phyloP scores from a whole-genome alignment of 2,329 filamentous ascomycete species.

The Aspergillus ochraceoroseus region DNA sequence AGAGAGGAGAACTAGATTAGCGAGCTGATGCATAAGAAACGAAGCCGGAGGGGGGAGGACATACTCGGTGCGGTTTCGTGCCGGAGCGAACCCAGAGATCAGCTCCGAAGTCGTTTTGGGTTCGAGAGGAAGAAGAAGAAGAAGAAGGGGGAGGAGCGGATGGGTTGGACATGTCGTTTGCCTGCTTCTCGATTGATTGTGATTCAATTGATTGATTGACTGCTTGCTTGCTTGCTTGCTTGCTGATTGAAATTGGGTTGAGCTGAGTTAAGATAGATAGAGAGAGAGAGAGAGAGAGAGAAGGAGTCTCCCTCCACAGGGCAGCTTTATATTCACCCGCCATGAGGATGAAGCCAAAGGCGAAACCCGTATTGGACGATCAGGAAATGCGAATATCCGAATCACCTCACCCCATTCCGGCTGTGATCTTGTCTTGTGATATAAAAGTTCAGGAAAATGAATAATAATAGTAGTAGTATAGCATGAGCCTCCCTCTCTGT shows the following conservation, averaged over 20 bases:
- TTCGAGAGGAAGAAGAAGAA: constrained; percentile 15
- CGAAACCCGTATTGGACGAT: background rate
- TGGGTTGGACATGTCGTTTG: no score
- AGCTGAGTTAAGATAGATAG: no score
- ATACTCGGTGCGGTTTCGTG: constrained; percentile 22
- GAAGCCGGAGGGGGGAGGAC: background rate
- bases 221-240: no score
- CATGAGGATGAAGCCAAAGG: no score
- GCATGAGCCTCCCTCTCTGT: no score
- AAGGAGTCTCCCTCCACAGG: background rate
- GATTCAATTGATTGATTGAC: background rate
- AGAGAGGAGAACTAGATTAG: background rate
- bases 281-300: constrained; percentile 2
- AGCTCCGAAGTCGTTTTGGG: constrained; percentile 35
- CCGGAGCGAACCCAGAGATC: constrained; percentile 32
- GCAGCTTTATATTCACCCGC: background rate
- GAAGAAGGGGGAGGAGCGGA: no score
- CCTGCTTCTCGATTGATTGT: background rate
- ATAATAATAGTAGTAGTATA: background rate
- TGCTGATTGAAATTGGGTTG: no score
- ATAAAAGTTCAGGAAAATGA: no score
- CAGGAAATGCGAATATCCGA: constrained; percentile 7
- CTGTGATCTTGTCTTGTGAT: background rate
- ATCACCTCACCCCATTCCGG: constrained; percentile 5
- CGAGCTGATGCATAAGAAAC: background rate